phyloP scores from a whole-genome alignment of 23 red algal species.

The Gracilariopsis chorda region DNA sequence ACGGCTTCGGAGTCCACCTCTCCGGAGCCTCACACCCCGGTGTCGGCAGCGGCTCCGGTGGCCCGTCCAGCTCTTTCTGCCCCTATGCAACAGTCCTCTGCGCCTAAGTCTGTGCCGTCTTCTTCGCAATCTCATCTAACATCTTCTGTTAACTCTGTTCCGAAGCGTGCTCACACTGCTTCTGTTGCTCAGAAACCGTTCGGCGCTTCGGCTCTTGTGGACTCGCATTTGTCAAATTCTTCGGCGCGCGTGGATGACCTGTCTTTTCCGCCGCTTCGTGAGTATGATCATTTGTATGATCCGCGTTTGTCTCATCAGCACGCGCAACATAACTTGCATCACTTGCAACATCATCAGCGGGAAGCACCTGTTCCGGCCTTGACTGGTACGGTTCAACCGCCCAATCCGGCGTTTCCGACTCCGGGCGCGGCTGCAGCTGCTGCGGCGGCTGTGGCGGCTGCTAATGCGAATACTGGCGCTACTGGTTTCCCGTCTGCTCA shows the following conservation, averaged over 20 bases:
- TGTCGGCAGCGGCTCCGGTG: background rate
- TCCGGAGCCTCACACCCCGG: background rate
- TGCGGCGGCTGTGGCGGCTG: no score
- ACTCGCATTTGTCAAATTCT: background rate
- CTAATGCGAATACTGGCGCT: no score
- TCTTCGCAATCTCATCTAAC: background rate
- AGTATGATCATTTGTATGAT: slow-evolving; percentile 9
- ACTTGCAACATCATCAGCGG: background rate
- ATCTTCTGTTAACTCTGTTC: background rate
- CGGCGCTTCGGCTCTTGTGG: background rate
- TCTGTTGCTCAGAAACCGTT: background rate
- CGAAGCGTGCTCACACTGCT: background rate
- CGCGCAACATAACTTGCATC: background rate
- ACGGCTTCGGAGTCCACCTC: background rate
- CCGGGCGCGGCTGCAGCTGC: background rate
- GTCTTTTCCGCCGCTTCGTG: background rate
- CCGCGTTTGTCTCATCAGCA: no score
- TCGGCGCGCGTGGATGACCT: slow-evolving; percentile 5
- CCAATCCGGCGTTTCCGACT: background rate
- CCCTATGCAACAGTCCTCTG: background rate
- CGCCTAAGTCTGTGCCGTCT: background rate
- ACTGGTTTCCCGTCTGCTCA: background rate
- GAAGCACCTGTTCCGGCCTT: background rate
- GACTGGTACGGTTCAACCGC: background rate
- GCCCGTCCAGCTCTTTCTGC: background rate